A percentile compares a stretch with the other conserved stretches of the same genome.
Conservation (phyloP, 2,329 filamentous ascomycete genomes). For the Phialemoniopsis sp. region DNA sequence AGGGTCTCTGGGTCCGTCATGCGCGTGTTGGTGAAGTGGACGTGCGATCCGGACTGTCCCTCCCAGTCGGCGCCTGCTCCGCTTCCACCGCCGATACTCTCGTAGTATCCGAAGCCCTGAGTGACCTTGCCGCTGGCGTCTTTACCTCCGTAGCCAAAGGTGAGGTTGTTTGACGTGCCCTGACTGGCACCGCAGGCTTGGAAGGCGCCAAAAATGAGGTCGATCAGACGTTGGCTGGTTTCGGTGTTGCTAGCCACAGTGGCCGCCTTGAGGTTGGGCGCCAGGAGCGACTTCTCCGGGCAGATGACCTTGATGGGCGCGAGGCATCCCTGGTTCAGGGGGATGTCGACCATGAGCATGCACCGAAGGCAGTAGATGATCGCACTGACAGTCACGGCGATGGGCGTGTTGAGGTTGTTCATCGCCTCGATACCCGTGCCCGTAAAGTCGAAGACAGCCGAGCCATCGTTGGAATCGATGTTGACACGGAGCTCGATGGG, state of each 20-base stretch:
- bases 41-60: conserved; percentile 20
- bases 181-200: conserved; percentile 17
- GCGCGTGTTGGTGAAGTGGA: conserved; percentile 25
- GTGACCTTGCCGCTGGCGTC: conserved; percentile 16
- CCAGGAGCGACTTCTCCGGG: conserved; percentile 3
- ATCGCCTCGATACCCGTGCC: conserved; percentile 26
- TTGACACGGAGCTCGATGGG: conserved; percentile 23
- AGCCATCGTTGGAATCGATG: conserved; percentile 21
- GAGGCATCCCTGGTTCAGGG: conserved; percentile 33
- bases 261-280: no score
- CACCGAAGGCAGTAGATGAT: conserved; percentile 32
- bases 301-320: conserved; percentile 20
- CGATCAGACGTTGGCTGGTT: conserved; percentile 25
- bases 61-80: conserved; percentile 23
- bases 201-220: conserved; percentile 24
- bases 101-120: conserved; percentile 21
- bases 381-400: conserved; percentile 12
- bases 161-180: conserved; percentile 25
- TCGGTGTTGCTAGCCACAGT: conserved; percentile 34
- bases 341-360: conserved; percentile 30
- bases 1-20: conserved; percentile 26
- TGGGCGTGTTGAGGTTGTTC: conserved; percentile 5
- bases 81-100: conserved; percentile 26
- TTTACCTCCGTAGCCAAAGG: conserved; percentile 18
- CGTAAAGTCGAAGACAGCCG: conserved; percentile 28